Evolutionary conservation across 1,139 yeast genomes (phyloP).

Genomic region (Nadsonia commutata): DNA sequence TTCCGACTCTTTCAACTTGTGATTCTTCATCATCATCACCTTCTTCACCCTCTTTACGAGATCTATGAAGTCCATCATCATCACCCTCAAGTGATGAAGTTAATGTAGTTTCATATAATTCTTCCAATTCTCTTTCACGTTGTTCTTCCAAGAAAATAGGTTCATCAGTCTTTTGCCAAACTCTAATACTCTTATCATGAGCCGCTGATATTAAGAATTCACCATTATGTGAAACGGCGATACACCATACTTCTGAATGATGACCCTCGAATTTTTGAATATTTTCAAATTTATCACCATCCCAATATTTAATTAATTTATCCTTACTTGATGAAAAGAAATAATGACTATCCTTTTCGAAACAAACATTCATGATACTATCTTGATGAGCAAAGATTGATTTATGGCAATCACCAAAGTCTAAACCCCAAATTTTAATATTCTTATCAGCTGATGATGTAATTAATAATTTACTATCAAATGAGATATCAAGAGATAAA

Average conservation of each 20-base stretch:
- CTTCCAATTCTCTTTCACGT: conserved; percentile 89
- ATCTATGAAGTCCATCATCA: conserved; percentile 26
- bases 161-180: conserved; percentile 88
- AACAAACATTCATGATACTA: conserved; percentile 75
- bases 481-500: conserved; percentile 74
- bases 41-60: conserved; percentile 18
- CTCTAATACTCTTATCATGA: conserved; percentile 82
- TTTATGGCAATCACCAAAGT: conserved; percentile 96
- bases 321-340: conserved; percentile 88
- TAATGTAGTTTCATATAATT: conserved; percentile 65
- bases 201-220: conserved; percentile 69
- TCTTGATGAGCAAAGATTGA: conserved; percentile 96
- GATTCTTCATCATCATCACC: conserved; percentile 35
- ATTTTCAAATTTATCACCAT: conserved; percentile 91
- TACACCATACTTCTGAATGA: conserved; percentile 86
- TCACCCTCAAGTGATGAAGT: conserved; percentile 55
- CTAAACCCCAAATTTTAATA: conserved; percentile 95
- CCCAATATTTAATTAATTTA: conserved; percentile 87
- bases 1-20: conserved; percentile 52
- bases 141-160: conserved; percentile 93
- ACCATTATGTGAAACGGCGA: conserved; percentile 64
- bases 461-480: conserved; percentile 71
- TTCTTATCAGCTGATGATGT: conserved; percentile 96
- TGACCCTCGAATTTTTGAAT: conserved; percentile 76
- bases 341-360: conserved; percentile 72